Base-by-base conservation (phyloP, 202 grass and related monocot species). In the Digitaria exilis region DNA sequence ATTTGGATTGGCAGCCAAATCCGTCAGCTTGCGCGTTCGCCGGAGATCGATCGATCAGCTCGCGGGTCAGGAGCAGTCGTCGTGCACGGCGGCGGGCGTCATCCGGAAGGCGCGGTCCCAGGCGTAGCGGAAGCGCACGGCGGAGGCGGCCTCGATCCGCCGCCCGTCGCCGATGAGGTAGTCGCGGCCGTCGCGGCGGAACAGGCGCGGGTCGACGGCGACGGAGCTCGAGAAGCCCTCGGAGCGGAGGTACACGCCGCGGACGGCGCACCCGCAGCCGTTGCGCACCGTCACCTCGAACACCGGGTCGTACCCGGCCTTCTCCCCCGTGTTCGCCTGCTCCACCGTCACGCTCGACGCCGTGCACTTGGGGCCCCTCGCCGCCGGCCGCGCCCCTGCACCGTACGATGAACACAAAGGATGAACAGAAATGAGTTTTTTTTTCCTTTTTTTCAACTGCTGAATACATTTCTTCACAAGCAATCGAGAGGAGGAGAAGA, bases 31-130 rank as follows among this genome's bases (percentile, higher is more conserved):
- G n/a, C 12, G 21, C 39, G 39, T 24, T 24, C 2, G 54, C 21
- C 21, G 52, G 21, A 56, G 21, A 29, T 13, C 1, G 58, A 29
- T 30, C 50, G 18, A 19, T 21, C 50, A 45, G 17, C 18, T 18
- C 9, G 31, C 0, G 5, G 5, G 12, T 78, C 62, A 69, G 77
- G 77, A 82, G 71, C 89, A 91, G 51, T 85, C 82, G 72, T 65
- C 82, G 63, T 83, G 39, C 22, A 85, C 28, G 69, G 69, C 67
- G 29, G 87, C 77, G 78, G 87, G 42, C 13, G 73, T 19, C 87
- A 94, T 92, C 73, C 57, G 87, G 87, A 94, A 94, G 25, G 84
- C 85, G 16, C 88, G 84, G 75, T 94, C 89, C 92, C 92, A 94
- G 18, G 87, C 73, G 76, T 92, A 94, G 46, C 69, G 66, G 65